phyloP scores from a whole-genome alignment of 2,329 filamentous ascomycete genomes.

The Alternaria atra region DNA sequence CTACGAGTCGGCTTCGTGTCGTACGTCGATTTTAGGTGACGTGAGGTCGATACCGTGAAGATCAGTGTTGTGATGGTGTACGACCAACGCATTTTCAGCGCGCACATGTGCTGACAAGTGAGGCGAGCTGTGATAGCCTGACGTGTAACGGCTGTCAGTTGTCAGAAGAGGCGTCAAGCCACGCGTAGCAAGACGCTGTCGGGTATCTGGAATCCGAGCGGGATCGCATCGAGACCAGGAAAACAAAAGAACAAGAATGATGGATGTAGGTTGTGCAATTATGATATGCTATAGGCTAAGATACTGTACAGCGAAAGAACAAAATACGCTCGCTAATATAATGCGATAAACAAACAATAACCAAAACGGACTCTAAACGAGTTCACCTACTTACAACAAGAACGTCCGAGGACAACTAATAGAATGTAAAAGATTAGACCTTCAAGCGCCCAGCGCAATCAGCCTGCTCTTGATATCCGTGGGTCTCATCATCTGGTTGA shows the following conservation, averaged over 20 bases:
- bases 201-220: background rate
- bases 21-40: background rate
- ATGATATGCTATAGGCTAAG: background rate
- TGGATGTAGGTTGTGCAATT: background rate
- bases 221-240: background rate
- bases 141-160: constrained; percentile 1
- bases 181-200: background rate
- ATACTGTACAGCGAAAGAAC: constrained; percentile 2
- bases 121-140: background rate
- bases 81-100: too few relatives aligned
- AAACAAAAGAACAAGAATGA: background rate
- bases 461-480: constrained; percentile 45
- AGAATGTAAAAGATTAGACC: background rate
- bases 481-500: constrained; percentile 49
- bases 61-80: background rate
- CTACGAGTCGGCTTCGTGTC: too few relatives aligned
- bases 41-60: background rate
- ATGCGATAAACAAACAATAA: background rate
- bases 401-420: background rate
- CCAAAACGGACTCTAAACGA: background rate
- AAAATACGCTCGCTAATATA: constrained; percentile 1
- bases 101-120: background rate
- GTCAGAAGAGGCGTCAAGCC: background rate
- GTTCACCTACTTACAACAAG: background rate
- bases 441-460: constrained; percentile 37